Evolutionary conservation across 2,329 filamentous ascomycete species (phyloP).

Genomic region (Truncatella angustata): DNA sequence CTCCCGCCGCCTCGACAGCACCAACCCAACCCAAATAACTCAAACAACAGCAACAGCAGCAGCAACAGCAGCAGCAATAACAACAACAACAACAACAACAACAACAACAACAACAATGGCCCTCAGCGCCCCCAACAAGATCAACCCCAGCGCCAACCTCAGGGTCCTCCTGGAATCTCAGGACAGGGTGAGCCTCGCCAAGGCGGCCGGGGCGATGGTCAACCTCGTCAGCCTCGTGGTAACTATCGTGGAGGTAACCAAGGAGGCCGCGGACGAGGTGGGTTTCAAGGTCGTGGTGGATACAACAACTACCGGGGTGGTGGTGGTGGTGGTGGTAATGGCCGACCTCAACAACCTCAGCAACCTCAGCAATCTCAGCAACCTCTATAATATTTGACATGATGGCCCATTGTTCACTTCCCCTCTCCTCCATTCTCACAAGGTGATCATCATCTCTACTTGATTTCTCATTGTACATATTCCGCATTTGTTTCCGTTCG

Average conservation of each 20-base stretch:
- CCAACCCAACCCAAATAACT: constrained; percentile 26
- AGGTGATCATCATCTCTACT: background rate
- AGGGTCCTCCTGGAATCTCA: constrained; percentile 14
- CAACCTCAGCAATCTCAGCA: constrained; percentile 15
- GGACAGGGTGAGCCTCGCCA: constrained; percentile 26
- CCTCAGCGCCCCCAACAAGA: too few species aligned
- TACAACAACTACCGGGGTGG: constrained; percentile 33
- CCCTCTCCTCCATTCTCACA: background rate
- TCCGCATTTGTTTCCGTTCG: constrained; percentile 23
- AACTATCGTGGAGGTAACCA: constrained; percentile 24
- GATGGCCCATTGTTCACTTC: background rate
- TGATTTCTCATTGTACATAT: constrained; percentile 29
- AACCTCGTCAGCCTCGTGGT: constrained; percentile 30
- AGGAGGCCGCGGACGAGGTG: constrained; percentile 29
- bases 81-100: constrained; percentile 19
- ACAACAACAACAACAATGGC: constrained; percentile 27
- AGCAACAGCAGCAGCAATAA: constrained; percentile 28
- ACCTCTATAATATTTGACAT: constrained; percentile 3
- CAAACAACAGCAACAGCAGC: constrained; percentile 20
- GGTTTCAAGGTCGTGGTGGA: constrained; percentile 28
- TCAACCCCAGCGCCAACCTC: constrained; percentile 20
- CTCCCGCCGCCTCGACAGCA: constrained; percentile 19
- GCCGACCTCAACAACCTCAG: constrained; percentile 30
- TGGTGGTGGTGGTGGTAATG: too few species aligned
- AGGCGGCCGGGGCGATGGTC: constrained; percentile 26